phyloP scores from a whole-genome alignment of 1,284 basidiomycete genomes.

The Moniliophthora roreri region DNA sequence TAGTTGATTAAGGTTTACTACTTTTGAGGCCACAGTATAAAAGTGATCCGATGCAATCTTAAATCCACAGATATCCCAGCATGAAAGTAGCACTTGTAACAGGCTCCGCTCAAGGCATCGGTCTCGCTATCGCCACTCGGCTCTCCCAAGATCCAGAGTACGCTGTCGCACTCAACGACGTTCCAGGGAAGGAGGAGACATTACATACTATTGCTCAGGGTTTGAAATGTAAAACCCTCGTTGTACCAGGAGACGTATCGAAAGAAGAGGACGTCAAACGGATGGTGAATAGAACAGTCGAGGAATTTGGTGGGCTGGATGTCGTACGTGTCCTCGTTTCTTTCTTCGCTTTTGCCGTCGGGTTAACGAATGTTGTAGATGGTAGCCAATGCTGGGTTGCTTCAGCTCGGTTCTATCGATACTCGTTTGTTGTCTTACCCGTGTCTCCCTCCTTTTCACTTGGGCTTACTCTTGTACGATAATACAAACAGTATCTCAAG shows the following conservation, averaged over 20 bases:
- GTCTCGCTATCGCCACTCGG: slow-evolving; percentile 38
- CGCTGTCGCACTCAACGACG: slow-evolving; percentile 18
- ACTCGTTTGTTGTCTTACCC: too few relatives aligned
- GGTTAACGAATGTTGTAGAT: too few relatives aligned
- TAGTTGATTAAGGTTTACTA: too few relatives aligned
- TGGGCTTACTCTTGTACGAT: too few relatives aligned
- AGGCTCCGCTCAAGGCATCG: slow-evolving; percentile 36
- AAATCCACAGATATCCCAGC: too few relatives aligned
- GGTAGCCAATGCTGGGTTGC: too few relatives aligned
- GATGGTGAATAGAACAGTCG: slow-evolving; percentile 29
- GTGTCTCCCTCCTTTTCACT: too few relatives aligned
- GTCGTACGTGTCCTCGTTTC: too few relatives aligned
- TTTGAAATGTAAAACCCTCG: slow-evolving; percentile 25
- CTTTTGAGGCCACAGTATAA: too few relatives aligned
- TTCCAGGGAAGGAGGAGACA: slow-evolving; percentile 14
- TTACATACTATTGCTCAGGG: slow-evolving; percentile 22
- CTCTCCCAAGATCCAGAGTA: slow-evolving; percentile 26
- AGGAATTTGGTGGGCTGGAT: slow-evolving; percentile 25
- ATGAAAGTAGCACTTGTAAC: neutral
- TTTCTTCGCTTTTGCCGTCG: too few relatives aligned
- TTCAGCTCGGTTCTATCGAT: too few relatives aligned
- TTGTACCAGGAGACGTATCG: slow-evolving; percentile 30
- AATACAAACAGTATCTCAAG: slow-evolving; percentile 12
- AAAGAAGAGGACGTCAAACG: slow-evolving; percentile 33
- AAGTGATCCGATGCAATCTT: too few relatives aligned